Evolutionary conservation across 768 basidiomycete genomes (phyloP).

Genomic region (Rossbeevera mucosa): DNA sequence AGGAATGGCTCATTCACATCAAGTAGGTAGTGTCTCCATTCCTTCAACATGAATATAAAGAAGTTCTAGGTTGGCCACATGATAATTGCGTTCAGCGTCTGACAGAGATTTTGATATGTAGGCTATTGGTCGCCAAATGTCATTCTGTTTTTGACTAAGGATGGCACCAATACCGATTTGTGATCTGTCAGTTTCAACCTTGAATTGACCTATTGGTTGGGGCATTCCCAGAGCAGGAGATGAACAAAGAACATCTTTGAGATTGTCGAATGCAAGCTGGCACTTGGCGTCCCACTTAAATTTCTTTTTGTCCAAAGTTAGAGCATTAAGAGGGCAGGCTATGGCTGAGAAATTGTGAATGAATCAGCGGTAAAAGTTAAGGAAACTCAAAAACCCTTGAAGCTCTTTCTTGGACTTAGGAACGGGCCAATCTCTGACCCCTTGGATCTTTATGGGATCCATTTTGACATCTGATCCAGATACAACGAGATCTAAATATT

Average conservation of each 20-base stretch:
- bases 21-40: conserved; percentile 6
- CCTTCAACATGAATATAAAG: not conserved
- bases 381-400: not conserved
- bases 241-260: accelerated
- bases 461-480: not conserved
- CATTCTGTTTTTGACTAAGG: not conserved
- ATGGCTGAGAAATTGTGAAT: not conserved
- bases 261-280: not conserved
- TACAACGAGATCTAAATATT: not conserved
- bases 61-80: not conserved
- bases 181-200: not conserved
- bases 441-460: not conserved
- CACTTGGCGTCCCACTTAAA: not conserved
- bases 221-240: not conserved
- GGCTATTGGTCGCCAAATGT: not conserved
- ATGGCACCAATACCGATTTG: not conserved
- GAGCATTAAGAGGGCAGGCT: not conserved
- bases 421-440: not conserved
- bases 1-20: conserved; percentile 1
- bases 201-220: not conserved
- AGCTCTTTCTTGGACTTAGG: not conserved
- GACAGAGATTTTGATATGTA: not conserved
- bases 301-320: not conserved
- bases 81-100: conserved; percentile 2
- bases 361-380: not conserved